phyloP scores from a whole-genome alignment of 1,139 yeast genomes.

The Pneumocystis oryctolagi region DNA sequence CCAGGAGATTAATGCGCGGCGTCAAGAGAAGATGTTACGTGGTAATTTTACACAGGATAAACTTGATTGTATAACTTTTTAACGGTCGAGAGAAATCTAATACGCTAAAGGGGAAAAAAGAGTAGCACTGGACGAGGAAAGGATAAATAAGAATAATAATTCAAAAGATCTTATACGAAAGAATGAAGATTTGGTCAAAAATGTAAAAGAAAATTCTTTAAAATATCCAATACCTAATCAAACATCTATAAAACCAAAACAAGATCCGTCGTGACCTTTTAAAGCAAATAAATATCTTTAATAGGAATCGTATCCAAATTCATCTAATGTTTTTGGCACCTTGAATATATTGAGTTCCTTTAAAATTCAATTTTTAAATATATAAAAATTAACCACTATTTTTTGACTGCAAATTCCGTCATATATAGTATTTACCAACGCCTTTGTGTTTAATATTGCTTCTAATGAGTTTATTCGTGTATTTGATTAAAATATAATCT shows the following conservation, averaged over 20 bases:
- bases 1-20: not conserved
- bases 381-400: no score
- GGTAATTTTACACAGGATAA: not conserved
- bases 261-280: not conserved
- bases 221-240: not conserved
- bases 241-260: not conserved
- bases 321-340: no score
- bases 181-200: not conserved
- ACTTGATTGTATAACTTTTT: not conserved
- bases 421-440: no score
- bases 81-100: not conserved
- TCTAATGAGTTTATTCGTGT: no score
- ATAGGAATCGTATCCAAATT: no score
- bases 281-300: no score
- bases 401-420: no score
- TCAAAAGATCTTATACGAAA: not conserved
- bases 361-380: no score
- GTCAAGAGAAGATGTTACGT: not conserved
- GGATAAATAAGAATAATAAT: not conserved
- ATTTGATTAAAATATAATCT: no score
- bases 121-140: not conserved
- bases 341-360: no score
- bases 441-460: no score
- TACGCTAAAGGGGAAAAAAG: not conserved
- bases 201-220: not conserved